phyloP scores from a whole-genome alignment of 192 early-diverging fungal genomes.

The Umbelopsis ramanniana region DNA sequence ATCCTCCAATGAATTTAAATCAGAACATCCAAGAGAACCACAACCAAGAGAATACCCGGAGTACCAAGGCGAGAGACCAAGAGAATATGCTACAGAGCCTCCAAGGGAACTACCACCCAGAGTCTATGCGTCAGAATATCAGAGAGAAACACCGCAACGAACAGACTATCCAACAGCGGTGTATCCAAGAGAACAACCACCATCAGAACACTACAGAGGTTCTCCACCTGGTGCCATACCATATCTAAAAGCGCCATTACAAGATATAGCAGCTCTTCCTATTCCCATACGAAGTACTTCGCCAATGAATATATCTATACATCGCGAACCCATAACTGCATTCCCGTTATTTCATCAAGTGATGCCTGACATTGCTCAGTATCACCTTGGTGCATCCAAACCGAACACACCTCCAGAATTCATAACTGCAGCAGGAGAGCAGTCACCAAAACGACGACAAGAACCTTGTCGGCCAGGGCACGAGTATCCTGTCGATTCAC shows the following conservation, averaged over 20 bases:
- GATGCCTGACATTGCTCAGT: slow-evolving; percentile 19
- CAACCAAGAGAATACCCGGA: no score
- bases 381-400: neutral
- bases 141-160: no score
- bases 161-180: no score
- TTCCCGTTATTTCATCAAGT: slow-evolving; percentile 14
- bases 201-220: neutral
- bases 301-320: neutral
- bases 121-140: no score
- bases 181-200: no score
- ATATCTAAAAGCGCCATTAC: neutral
- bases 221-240: neutral
- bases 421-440: neutral
- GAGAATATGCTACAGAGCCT: no score
- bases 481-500: neutral
- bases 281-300: neutral
- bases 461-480: neutral
- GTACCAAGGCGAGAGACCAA: no score
- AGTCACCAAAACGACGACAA: neutral
- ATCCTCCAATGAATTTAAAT: no score
- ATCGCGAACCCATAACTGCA: neutral
- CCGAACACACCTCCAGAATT: neutral
- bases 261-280: neutral
- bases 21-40: no score
- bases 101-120: no score